Base-by-base conservation (phyloP, 2,329 filamentous ascomycete species). In the Lachnellula cervina region DNA sequence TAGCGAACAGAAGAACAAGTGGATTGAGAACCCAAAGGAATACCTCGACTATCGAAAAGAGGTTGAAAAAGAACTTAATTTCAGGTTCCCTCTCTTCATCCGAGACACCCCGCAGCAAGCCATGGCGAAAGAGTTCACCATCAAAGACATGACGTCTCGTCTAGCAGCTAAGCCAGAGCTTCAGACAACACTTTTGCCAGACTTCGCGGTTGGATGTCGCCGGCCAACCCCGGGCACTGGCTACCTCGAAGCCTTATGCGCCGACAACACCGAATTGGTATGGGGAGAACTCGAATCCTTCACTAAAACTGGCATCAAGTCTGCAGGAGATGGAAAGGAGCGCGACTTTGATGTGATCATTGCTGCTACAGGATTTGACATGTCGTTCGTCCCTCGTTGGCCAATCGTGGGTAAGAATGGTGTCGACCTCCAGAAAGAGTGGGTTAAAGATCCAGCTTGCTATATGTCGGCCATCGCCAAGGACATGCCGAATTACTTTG, bases 181-280 rank as follows among this genome's bases (percentile, higher is more conserved):
- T 46, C 58, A 32, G 49, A 51, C 40, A 54, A 59, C 35, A 58
- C 56, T 64, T 48, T 53, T 62, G 37, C 57, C 55, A 13, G 23
- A 11, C 46, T 63, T 61, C 37, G 51, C 59, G 13, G 52, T 63
- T 13, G 67, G 74, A n/a, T 77, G 75, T 63, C 72, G 73, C 37
- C 75, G 75, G 50, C 63, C 73, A 13, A 79, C 76, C 1, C 76
- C 75, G 2, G 77, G 76, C 1, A 70, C 69, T 9, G 76, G 76
- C 9, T 78, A 77, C 57, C 72, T 79, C 34, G 75, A 78, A 51
- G 71, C 76, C 1, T 69, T 78, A 1, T 64, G 67, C 17, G 64
- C 71, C 46, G 64, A 67, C 57, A 77, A 77, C 59, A 74, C 77
- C 1, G 68, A 72, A 38, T 71, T 76, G 38, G 61, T 74, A 45